A percentile compares a stretch with the other conserved stretches of the same genome.
These are phyloP conservation scores for Conidiobolus coronatus DNA, from an alignment of 371 early-diverging fungal species.

Conservation along the genomic window DNA sequence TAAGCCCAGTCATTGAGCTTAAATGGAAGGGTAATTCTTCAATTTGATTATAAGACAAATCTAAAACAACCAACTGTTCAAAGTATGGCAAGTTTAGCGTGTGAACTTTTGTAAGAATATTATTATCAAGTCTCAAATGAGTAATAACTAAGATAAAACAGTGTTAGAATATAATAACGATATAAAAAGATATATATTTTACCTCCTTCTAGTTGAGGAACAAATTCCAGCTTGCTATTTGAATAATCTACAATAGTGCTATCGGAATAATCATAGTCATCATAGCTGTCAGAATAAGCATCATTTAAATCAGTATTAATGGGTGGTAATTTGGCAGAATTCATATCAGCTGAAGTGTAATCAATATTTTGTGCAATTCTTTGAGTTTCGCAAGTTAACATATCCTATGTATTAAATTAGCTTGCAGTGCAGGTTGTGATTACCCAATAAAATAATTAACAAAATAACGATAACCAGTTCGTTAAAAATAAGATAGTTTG, in stretches of 20 bases:
- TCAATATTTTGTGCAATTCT: too few relatives aligned
- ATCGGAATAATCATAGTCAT: too few relatives aligned
- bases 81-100: background rate
- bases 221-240: background rate
- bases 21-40: background rate
- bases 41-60: conserved; percentile 1
- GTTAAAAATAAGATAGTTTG: too few relatives aligned
- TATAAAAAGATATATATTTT: background rate
- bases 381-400: too few relatives aligned
- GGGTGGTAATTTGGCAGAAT: too few relatives aligned
- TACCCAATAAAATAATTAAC: too few relatives aligned
- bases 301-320: too few relatives aligned
- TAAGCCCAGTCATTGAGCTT: background rate
- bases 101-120: background rate
- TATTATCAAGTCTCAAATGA: conserved; percentile 1
- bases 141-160: background rate
- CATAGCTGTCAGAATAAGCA: too few relatives aligned
- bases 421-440: too few relatives aligned
- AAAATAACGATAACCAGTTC: too few relatives aligned
- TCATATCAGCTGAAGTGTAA: too few relatives aligned
- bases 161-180: background rate
- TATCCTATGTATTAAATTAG: too few relatives aligned
- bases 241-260: conserved; percentile 2
- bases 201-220: conserved; percentile 1
- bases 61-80: background rate